These are phyloP conservation scores for Grosmannia penicillata DNA, from an alignment of 2,329 filamentous ascomycete genomes.

Conservation along the genomic window DNA sequence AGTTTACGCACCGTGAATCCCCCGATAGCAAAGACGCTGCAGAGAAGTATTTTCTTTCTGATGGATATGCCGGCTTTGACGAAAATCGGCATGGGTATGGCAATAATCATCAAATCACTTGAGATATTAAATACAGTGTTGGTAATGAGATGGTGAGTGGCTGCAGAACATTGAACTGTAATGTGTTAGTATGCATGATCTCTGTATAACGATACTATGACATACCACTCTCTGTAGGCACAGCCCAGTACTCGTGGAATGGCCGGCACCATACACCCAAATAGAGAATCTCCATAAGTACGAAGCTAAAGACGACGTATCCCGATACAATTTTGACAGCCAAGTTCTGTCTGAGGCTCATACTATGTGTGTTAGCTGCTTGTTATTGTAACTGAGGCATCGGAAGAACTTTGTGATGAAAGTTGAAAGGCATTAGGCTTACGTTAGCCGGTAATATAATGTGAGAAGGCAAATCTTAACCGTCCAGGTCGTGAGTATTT, in stretches of 20 bases:
- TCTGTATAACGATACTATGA: neutral
- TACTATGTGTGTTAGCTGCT: neutral
- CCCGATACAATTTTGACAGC: slow-evolving; percentile 24
- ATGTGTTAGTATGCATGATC: neutral
- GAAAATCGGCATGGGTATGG: slow-evolving; percentile 39
- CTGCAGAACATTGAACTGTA: slow-evolving; percentile 39
- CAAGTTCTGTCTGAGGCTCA: slow-evolving; percentile 3
- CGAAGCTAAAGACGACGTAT: slow-evolving; percentile 8
- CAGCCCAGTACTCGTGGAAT: slow-evolving; percentile 34
- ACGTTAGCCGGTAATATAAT: slow-evolving; percentile 41
- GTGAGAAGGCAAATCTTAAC: slow-evolving; percentile 42
- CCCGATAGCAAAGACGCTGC: slow-evolving; percentile 28
- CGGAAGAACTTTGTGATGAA: neutral
- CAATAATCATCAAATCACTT: slow-evolving; percentile 44
- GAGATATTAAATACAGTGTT: slow-evolving; percentile 45
- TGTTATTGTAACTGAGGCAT: neutral
- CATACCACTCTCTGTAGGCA: slow-evolving; percentile 18
- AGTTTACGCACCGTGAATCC: slow-evolving; percentile 26
- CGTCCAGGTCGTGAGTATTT: slow-evolving; percentile 41
- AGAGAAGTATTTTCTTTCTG: slow-evolving; percentile 38
- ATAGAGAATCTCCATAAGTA: slow-evolving; percentile 9
- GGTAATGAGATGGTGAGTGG: slow-evolving; percentile 40
- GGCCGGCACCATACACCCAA: slow-evolving; percentile 34
- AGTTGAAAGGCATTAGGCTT: slow-evolving; percentile 11
- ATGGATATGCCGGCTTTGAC: slow-evolving; percentile 30